A percentile compares a stretch with the other conserved stretches of the same genome.
These are phyloP conservation scores for Agrostemma githago DNA, from an alignment of 148 eudicot genomes.

Conservation along the genomic window DNA sequence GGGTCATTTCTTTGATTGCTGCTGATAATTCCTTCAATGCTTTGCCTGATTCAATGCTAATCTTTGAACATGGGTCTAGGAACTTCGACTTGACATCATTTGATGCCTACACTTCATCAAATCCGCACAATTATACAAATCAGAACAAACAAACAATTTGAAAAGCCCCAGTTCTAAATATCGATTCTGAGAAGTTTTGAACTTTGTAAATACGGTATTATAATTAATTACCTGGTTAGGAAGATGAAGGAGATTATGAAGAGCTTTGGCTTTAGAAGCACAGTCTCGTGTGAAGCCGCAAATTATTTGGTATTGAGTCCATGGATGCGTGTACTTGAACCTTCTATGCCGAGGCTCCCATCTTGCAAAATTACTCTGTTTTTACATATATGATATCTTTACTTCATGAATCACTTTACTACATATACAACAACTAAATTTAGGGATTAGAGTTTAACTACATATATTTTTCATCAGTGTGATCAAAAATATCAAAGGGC, in stretches of 20 bases:
- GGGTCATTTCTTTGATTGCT: slow-evolving; percentile 38
- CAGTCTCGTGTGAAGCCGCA: slow-evolving; percentile 25
- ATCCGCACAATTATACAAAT: too few relatives aligned
- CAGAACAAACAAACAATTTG: too few relatives aligned
- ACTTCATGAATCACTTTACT: too few relatives aligned
- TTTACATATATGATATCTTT: not conserved
- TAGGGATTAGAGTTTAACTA: too few relatives aligned
- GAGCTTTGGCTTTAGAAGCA: slow-evolving; percentile 28
- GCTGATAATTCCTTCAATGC: slow-evolving; percentile 45
- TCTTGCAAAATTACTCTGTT: slow-evolving; percentile 32
- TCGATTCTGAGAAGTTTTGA: too few relatives aligned
- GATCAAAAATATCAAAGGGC: too few relatives aligned
- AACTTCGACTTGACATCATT: slow-evolving; percentile 34
- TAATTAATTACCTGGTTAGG: slow-evolving; percentile 25
- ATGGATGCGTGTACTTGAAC: slow-evolving; percentile 36
- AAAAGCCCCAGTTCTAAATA: too few relatives aligned
- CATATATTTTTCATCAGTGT: too few relatives aligned
- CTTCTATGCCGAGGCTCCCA: slow-evolving; percentile 41
- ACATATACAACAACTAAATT: too few relatives aligned
- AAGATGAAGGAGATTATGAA: slow-evolving; percentile 24
- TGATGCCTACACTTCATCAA: slow-evolving; percentile 26
- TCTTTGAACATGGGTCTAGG: slow-evolving; percentile 42
- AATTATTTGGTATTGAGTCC: slow-evolving; percentile 33
- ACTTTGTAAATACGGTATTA: too few relatives aligned
- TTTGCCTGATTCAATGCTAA: slow-evolving; percentile 44